phyloP scores from a whole-genome alignment of 495 filamentous ascomycete genomes.

The Geopyxis carbonaria region DNA sequence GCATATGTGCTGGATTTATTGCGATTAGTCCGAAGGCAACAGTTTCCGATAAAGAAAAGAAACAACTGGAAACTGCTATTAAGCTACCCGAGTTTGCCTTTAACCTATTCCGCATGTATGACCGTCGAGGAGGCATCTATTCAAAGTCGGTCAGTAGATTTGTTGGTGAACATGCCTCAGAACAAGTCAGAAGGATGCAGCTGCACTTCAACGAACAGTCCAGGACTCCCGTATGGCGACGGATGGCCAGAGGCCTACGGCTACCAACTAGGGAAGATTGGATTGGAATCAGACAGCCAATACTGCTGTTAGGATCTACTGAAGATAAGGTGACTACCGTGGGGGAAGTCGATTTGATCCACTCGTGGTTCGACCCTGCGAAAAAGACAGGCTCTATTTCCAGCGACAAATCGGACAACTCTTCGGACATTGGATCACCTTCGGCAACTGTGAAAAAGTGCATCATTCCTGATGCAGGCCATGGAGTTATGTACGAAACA shows the following conservation, averaged over 20 bases:
- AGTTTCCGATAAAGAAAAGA: conserved; percentile 36
- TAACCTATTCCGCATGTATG: conserved; percentile 61
- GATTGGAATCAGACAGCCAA: conserved; percentile 51
- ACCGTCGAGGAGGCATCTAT: conserved; percentile 57
- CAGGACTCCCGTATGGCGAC: conserved; percentile 59
- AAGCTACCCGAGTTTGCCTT: conserved; percentile 55
- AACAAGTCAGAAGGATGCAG: conserved; percentile 61
- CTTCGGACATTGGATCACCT: background rate
- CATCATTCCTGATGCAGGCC: conserved; percentile 62
- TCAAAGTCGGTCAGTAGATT: conserved; percentile 67
- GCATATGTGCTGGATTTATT: conserved; percentile 56
- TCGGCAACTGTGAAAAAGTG: conserved; percentile 43
- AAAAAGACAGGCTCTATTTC: conserved; percentile 15
- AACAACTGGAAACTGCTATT: conserved; percentile 38
- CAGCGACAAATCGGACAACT: conserved; percentile 7
- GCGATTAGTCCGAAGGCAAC: conserved; percentile 64
- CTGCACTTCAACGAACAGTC: conserved; percentile 71
- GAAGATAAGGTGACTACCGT: conserved; percentile 57
- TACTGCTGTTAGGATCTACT: conserved; percentile 64
- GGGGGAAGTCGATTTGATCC: conserved; percentile 52
- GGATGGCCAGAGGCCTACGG: conserved; percentile 62
- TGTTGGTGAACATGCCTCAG: conserved; percentile 55
- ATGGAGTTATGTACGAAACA: conserved; percentile 70
- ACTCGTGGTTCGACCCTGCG: conserved; percentile 35
- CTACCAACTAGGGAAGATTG: conserved; percentile 47